Evolutionary conservation across 169 alveolate genomes (phyloP).

Genomic region (Cystoisospora suis): DNA sequence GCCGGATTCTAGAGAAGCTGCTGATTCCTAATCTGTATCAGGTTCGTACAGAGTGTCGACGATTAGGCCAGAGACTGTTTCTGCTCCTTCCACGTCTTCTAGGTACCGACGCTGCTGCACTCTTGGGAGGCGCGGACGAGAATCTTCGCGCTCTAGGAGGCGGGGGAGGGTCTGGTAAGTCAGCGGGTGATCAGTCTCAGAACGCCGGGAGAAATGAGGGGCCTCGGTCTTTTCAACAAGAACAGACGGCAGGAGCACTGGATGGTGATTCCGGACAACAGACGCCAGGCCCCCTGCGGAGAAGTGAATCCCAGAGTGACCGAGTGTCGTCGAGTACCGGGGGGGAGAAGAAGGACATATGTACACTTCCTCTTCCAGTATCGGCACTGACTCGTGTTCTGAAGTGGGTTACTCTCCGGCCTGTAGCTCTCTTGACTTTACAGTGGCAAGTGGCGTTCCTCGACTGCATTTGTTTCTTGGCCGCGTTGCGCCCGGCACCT

Average conservation of each 20-base stretch:
- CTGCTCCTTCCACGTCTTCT: slow-evolving; percentile 13
- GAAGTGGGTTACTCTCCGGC: slow-evolving; percentile 54
- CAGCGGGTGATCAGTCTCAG: too few relatives aligned
- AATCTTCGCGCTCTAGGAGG: too few relatives aligned
- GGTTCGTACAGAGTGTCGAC: background rate
- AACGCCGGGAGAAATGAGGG: too few relatives aligned
- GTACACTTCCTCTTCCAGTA: too few relatives aligned
- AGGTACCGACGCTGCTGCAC: background rate
- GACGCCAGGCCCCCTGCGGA: too few relatives aligned
- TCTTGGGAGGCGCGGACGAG: slow-evolving; percentile 10
- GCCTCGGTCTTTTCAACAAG: too few relatives aligned
- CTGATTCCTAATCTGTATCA: slow-evolving; percentile 15
- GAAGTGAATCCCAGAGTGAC: too few relatives aligned
- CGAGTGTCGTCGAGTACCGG: too few relatives aligned
- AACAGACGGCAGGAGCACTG: too few relatives aligned
- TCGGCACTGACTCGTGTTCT: slow-evolving; percentile 43
- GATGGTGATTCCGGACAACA: too few relatives aligned
- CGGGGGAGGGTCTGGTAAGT: too few relatives aligned
- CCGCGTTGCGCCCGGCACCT: slow-evolving; percentile 56
- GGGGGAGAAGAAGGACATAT: too few relatives aligned
- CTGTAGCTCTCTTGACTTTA: slow-evolving; percentile 42
- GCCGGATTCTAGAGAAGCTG: background rate
- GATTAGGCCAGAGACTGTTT: background rate
- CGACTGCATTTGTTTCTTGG: slow-evolving; percentile 54
- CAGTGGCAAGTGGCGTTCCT: slow-evolving; percentile 54